Percentiles rank a stretch among this genome's conserved stretches.
These are phyloP conservation scores for Raffaelea albimanens DNA, from an alignment of 2,329 filamentous ascomycete species.

Conservation along the genomic window DNA sequence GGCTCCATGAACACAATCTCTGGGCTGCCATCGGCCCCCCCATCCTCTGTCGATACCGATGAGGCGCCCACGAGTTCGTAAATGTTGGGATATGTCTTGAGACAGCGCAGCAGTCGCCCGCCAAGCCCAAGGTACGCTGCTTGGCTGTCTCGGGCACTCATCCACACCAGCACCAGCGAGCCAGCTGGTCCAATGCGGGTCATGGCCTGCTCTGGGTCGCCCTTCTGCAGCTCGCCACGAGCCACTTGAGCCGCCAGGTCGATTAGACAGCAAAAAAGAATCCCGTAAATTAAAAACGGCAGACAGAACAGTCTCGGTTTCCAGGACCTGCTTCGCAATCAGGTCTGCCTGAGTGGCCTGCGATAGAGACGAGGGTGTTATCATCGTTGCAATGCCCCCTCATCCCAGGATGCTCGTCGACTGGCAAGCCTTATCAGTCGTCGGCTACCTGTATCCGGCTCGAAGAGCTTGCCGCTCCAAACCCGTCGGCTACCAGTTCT, in stretches of 20 bases:
- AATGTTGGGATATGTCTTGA: slow-evolving; percentile 6
- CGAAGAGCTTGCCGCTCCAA: no score
- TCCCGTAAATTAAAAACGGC: no score
- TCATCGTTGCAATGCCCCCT: no score
- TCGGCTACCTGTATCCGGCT: no score
- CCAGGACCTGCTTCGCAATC: no score
- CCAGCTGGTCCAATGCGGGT: slow-evolving; percentile 5
- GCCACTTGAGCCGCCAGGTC: slow-evolving; percentile 4
- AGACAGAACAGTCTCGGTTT: no score
- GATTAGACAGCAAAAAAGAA: slow-evolving; percentile 6
- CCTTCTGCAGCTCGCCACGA: background rate
- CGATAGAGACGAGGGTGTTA: no score
- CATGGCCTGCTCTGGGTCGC: slow-evolving; percentile 1
- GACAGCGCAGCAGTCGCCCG: slow-evolving; percentile 5
- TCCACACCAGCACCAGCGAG: slow-evolving; percentile 6
- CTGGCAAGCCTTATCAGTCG: no score
- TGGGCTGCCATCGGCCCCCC: background rate
- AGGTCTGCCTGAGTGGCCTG: no score
- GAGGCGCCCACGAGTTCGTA: slow-evolving; percentile 7
- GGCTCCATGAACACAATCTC: slow-evolving; percentile 3
- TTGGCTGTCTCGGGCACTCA: slow-evolving; percentile 5
- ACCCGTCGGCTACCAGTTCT: no score
- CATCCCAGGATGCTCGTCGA: no score
- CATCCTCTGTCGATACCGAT: background rate
- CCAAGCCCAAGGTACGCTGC: slow-evolving; percentile 3